phyloP scores from a whole-genome alignment of 164 flowering plant species.

The Nelumbo lutea region DNA sequence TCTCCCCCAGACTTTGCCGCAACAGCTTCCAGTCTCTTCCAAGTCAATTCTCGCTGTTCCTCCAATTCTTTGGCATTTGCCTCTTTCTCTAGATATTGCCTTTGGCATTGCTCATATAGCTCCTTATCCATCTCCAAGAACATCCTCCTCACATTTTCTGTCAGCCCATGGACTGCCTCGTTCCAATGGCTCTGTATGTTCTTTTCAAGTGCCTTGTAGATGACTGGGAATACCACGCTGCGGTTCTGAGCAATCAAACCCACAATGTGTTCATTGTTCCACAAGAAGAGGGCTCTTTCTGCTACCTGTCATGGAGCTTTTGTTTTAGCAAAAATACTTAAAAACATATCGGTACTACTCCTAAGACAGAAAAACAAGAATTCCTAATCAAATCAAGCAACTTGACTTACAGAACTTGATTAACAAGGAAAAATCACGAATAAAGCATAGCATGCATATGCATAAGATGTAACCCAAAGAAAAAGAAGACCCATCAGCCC shows the following conservation, averaged over 20 bases:
- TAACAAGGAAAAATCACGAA: too few species aligned
- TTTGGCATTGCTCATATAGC: slow-evolving; percentile 62
- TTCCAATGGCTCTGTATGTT: slow-evolving; percentile 70
- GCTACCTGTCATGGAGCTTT: slow-evolving; percentile 53
- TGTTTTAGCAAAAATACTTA: neutral
- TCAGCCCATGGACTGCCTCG: slow-evolving; percentile 71
- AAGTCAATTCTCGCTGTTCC: slow-evolving; percentile 52
- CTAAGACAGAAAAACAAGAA: too few species aligned
- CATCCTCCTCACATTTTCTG: slow-evolving; percentile 64
- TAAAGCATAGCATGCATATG: too few species aligned
- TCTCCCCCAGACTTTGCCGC: slow-evolving; percentile 42
- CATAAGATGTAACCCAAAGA: too few species aligned
- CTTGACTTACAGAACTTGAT: too few species aligned
- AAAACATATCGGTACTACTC: neutral
- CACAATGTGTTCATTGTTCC: slow-evolving; percentile 84
- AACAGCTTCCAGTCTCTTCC: slow-evolving; percentile 64
- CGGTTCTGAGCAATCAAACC: slow-evolving; percentile 75
- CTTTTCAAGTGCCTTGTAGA: slow-evolving; percentile 67
- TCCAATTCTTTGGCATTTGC: slow-evolving; percentile 42
- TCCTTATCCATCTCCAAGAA: slow-evolving; percentile 72
- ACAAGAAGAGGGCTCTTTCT: slow-evolving; percentile 73
- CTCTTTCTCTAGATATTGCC: slow-evolving; percentile 45
- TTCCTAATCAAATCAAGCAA: too few species aligned
- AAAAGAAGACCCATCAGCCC: too few species aligned
- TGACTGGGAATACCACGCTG: slow-evolving; percentile 48